Conservation (phyloP, 345 rosid genomes). For the Gossypium rotundifolium region DNA sequence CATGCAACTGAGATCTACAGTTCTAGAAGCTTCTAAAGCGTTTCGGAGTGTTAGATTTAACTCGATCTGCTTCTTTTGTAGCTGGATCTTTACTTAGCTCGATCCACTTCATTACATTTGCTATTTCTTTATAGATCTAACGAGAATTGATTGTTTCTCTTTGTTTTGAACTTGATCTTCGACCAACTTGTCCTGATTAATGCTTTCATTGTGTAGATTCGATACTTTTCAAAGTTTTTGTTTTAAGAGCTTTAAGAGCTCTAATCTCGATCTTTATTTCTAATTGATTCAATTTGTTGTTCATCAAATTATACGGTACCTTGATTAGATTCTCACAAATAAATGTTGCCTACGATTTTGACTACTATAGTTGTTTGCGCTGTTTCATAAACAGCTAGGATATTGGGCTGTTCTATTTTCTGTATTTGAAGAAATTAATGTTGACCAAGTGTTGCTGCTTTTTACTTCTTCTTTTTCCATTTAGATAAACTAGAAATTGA, state of each 20-base stretch:
- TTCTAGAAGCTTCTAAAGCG: neutral
- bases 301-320: neutral
- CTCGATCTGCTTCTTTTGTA: neutral
- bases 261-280: neutral
- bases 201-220: neutral
- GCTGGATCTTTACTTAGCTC: conserved; percentile 2
- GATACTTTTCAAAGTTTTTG: neutral
- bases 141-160: neutral
- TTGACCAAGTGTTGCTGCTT: neutral
- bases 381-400: neutral
- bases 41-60: neutral
- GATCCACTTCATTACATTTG: neutral
- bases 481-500: neutral
- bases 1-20: conserved; percentile 23
- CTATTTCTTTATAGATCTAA: neutral
- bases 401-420: neutral
- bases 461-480: neutral
- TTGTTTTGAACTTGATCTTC: neutral
- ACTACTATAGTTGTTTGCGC: neutral
- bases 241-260: neutral
- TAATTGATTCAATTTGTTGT: neutral
- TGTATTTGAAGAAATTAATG: neutral
- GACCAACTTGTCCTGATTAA: neutral
- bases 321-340: neutral
- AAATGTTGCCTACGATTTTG: neutral